Evolutionary conservation across 176 grass and related monocot species (phyloP), one percentile per base, ranked within the genome.

Genomic region (Bonia amplexicaulis): DNA sequence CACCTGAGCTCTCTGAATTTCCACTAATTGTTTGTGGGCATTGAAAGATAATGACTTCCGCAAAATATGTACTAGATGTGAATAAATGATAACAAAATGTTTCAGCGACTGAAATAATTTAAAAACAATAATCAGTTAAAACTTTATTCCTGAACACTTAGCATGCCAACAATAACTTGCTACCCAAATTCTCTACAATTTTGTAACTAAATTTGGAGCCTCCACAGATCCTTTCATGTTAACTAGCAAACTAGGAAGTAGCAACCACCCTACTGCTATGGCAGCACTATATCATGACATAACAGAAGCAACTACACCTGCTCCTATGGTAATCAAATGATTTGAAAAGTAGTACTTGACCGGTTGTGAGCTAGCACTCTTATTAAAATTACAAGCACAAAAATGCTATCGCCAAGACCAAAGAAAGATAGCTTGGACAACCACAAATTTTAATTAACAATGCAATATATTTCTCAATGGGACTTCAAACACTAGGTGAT

Each of bases 201-300:
- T 45, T 29, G 23, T 85, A 40, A 57, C 37, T 2, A 73, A 78
- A 51, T 60, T 77, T 51, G 52, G 16, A n/a, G 46, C 17, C 23
- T 74, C 37, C 5, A 15, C 25, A 55, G 27, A 66, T 66, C 58
- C 23, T 54, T 87, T 45, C 41, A 54, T 31, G 3, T 42, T 45
- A 86, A 80, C 31, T 73, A 53, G 48, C 49, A 82, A 86, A 80
- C 31, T 73, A 53, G 48, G 39, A 82, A 45, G 59, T 67, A 47
- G 19, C 52, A 81, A 37, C 69, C 59, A 81, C 37, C 5, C 29
- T 37, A 51, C 29, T 31, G 31, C 31, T 31, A 40, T 16, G 1
- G 49, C 46, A 80, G 46, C 69, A 73, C 23, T 66, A 66, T 62
- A 42, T 67, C 55, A 17, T 49, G 45, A 27, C 23, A 73, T 9